Evolutionary conservation across 371 early-diverging fungal genomes (phyloP), one percentile per base, ranked within the genome.

Genomic region (Quaeritorhiza haematococci): DNA sequence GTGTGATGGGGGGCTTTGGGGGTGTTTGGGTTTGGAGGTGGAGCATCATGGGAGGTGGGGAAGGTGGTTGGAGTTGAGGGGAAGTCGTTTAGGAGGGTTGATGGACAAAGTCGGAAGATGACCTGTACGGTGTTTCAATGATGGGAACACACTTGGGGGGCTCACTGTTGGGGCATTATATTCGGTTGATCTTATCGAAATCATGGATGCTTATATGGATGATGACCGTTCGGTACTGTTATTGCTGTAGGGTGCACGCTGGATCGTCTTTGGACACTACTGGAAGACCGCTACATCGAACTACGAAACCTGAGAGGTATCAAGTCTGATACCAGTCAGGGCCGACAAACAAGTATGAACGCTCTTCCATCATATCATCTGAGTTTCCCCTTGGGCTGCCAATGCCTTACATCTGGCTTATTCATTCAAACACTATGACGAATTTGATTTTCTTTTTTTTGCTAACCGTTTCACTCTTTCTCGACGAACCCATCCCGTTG

Each of bases 191-290:
- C n/a, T n/a, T n/a, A n/a, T n/a, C n/a, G n/a, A n/a, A n/a, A n/a
- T n/a, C n/a, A n/a, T n/a, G n/a, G n/a, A n/a, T n/a, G n/a, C n/a
- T n/a, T n/a, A n/a, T n/a, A n/a, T n/a, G 1, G 6, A 5, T 15
- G 33, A 17, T 32, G 13, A 23, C 32, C 34, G 13, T 13, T 17
- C 24, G 32, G 10, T 0, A 17, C 7, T 6, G 19, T 42, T n/a
- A 58, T 3, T 45, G 21, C 35, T 44, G n/a, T 23, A 64, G 65
- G 65, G 15, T 64, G 65, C 57, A 38, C 60, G 8, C 58, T 60
- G 24, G 57, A 64, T 15, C 54, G 56, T 2, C 44, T 64, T 13
- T 64, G 65, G 65, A 33, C n/a, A 7, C 59, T 64, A 23, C 46
- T 64, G 45, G 60, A 19, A 13, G 13, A 13, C 19, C 38, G 19